Evolutionary conservation across 129 eudicot species (phyloP), one percentile per base, ranked within the genome.

Genomic region (Lactuca saligna): DNA sequence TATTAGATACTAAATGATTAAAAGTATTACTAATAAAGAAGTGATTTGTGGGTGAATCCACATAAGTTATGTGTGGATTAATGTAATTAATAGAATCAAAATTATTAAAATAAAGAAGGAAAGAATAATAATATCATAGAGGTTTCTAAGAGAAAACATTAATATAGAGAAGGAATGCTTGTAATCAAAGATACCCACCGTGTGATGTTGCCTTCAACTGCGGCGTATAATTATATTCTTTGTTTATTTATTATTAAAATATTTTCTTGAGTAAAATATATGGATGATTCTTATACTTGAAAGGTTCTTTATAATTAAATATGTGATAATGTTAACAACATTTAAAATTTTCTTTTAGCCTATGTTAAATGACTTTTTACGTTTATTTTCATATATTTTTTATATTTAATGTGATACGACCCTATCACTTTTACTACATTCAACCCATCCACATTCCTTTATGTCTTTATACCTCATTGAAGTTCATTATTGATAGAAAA

Each of bases 121-220:
- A 14, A 59, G 35, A 17, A 61, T 61, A 68, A 68, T 51, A 75
- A 17, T 67, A 58, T 8, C 16, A 61, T 38, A 38, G 31, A 61
- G 17, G 66, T 38, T 32, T 61, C 80, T 76, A 75, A 76, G 61
- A 53, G 66, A 69, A 66, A 76, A 61, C 75, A 76, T 76, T 76
- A 76, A 69, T 76, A 76, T 76, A 76, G 70, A 76, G 80, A 76
- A 76, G 75, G 80, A 76, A 69, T 76, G 75, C 80, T 76, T 76
- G 80, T 70, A 54, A 76, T 68, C 58, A 76, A 76, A 76, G 80
- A 76, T 76, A 76, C 75, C 63, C 25, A 57, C 44, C 41, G 61
- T 61, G 75, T 61, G 70, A 61, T 68, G 75, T 61, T 61, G 75
- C 70, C 80, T 68, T 69, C 29, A 61, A 69, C 65, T 76, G 63